Evolutionary conservation across 345 rosid species (phyloP).

Genomic region (Mercurialis annua): DNA sequence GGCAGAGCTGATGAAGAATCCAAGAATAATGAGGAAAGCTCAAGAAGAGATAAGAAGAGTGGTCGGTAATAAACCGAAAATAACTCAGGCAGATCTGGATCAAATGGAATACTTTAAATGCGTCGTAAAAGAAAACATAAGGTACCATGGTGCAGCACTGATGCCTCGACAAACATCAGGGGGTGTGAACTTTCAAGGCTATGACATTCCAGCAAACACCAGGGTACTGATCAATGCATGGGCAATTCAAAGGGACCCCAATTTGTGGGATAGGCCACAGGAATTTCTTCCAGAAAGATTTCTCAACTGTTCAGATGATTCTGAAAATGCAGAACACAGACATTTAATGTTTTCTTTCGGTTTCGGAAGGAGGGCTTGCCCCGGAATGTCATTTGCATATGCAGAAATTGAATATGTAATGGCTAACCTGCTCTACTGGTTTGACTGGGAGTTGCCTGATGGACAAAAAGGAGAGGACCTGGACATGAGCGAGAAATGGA

Average conservation of each 20-base stretch:
- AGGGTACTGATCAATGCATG: slow-evolving; percentile 11
- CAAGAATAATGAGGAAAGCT: slow-evolving; percentile 16
- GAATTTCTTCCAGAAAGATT: slow-evolving; percentile 18
- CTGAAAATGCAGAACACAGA: not conserved
- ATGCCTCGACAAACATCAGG: slow-evolving; percentile 13
- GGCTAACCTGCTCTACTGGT: slow-evolving; percentile 15
- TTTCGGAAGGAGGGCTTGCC: slow-evolving; percentile 8
- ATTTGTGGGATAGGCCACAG: slow-evolving; percentile 10
- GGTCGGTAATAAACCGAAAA: slow-evolving; percentile 8
- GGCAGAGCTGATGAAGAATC: slow-evolving; percentile 28
- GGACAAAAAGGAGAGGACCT: not conserved
- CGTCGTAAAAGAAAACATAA: slow-evolving; percentile 6
- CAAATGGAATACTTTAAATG: slow-evolving; percentile 14
- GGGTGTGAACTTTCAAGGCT: slow-evolving; percentile 7
- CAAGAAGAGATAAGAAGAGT: slow-evolving; percentile 22
- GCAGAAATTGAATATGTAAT: slow-evolving; percentile 9
- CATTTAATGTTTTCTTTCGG: slow-evolving; percentile 2
- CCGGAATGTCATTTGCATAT: slow-evolving; percentile 16
- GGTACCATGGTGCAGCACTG: slow-evolving; percentile 6
- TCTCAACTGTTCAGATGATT: not conserved
- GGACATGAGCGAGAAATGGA: slow-evolving; percentile 3
- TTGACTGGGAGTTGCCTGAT: slow-evolving; percentile 14
- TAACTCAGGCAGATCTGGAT: slow-evolving; percentile 1
- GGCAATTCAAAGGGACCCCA: slow-evolving; percentile 16
- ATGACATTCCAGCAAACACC: slow-evolving; percentile 16